phyloP scores from a whole-genome alignment of 2,329 filamentous ascomycete species.

The Fusarium hainanense region DNA sequence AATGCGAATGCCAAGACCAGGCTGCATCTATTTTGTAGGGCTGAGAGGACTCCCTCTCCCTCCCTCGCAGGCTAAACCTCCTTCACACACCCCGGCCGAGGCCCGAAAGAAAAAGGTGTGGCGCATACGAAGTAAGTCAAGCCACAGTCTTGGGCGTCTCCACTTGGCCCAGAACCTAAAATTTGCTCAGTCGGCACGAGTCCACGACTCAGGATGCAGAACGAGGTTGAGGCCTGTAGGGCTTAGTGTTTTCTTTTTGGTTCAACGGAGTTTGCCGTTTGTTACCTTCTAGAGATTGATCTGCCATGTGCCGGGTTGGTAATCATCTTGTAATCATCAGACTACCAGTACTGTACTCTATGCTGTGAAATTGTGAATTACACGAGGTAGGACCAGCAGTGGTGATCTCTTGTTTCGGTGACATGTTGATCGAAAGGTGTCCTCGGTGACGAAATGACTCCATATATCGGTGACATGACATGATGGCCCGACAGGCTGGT shows the following conservation, averaged over 20 bases:
- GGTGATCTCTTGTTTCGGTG: constrained; percentile 6
- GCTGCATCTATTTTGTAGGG: constrained; percentile 10
- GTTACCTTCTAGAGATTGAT: too few species aligned
- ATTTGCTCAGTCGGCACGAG: background rate
- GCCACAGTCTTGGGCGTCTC: background rate
- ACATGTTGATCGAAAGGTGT: constrained; percentile 4
- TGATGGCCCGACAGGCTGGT: constrained; percentile 28
- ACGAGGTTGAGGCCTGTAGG: constrained; percentile 16
- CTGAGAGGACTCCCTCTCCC: background rate
- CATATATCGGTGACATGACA: constrained; percentile 7
- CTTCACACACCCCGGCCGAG: background rate
- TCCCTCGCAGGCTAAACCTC: too few species aligned
- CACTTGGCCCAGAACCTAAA: constrained; percentile 21
- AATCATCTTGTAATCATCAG: constrained; percentile 30
- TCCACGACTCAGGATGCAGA: constrained; percentile 27
- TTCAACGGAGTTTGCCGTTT: background rate
- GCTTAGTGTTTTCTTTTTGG: constrained; percentile 24
- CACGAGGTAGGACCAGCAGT: background rate
- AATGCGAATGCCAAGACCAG: constrained; percentile 10
- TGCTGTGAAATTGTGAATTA: background rate
- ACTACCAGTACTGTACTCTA: background rate
- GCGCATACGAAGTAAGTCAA: background rate
- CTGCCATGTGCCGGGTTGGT: constrained; percentile 26
- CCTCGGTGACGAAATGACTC: constrained; percentile 23
- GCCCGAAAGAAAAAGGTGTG: constrained; percentile 7